phyloP scores from a whole-genome alignment of 2,329 filamentous ascomycete genomes.

The Huntiella bhutanensis region DNA sequence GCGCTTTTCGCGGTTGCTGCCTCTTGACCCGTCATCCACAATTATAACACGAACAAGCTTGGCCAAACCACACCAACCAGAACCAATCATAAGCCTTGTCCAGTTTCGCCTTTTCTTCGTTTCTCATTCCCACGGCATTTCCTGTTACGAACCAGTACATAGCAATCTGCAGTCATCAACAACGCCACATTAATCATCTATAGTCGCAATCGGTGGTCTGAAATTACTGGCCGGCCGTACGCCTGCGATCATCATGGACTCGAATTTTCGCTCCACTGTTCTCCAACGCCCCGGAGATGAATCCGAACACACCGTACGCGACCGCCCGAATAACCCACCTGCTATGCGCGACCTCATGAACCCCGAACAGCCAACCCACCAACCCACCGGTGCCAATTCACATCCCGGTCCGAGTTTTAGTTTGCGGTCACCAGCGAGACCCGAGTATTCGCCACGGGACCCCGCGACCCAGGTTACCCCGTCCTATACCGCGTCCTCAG shows the following conservation, averaged over 20 bases:
- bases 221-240: no score
- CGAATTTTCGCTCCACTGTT: conserved; percentile 30
- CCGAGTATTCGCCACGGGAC: not conserved
- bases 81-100: no score
- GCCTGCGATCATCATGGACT: conserved; percentile 22
- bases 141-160: no score
- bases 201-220: no score
- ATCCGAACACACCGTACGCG: conserved; percentile 16
- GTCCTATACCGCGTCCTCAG: conserved; percentile 12
- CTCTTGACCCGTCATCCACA: no score
- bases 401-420: conserved; percentile 22
- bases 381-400: conserved; percentile 15
- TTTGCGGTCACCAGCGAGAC: conserved; percentile 19
- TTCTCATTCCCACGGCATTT: no score
- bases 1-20: no score
- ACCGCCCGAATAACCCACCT: conserved; percentile 16
- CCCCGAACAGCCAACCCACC: conserved; percentile 20
- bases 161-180: no score
- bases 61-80: no score
- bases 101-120: no score
- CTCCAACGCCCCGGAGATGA: conserved; percentile 27
- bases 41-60: no score
- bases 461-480: not conserved
- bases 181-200: no score
- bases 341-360: conserved; percentile 28